Evolutionary conservation across 495 filamentous ascomycete species (phyloP), one percentile per base, ranked within the genome.

Genomic region (Hypoxylon lenormandii): DNA sequence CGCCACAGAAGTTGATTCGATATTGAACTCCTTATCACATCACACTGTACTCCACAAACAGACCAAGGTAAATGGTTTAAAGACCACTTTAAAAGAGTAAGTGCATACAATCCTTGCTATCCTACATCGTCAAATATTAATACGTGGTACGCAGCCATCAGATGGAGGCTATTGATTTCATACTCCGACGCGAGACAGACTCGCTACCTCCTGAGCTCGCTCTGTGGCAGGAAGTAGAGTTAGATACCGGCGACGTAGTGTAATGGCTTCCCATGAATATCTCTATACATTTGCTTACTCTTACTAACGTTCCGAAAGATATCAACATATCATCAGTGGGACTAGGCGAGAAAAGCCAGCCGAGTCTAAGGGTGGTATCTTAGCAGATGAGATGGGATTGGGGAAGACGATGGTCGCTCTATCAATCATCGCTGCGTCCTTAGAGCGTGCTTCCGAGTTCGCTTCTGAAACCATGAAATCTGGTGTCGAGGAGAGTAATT

Each of bases 321-420:
- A 42, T 16, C 38, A 42, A 42, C 38, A 42, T 42, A 42, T 42
- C 38, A 42, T 42, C 12, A 42, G 38, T 16, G 38, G 38, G 38
- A 42, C 38, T 13, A 42, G 38, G 38, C 38, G 38, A 42, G 13
- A 42, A 16, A 42, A 42, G 1, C 38, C 38, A 5, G 38, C 12
- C 4, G 38, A 42, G 15, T 10, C 38, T 1, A 42, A 42, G 63
- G 75, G 19, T 42, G 74, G n/a, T 47, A 71, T 10, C 5, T 23
- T 8, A 53, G 47, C 3, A 55, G 19, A 21, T 15, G 33, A 42
- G 15, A 42, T 42, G 38, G 38, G 38, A 5, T 42, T 42, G 13
- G 38, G 38, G 2, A 48, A 12, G 43, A 28, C 38, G 38, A 42
- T 42, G 38, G 38, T 42, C 15, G 38, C 38, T 6, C 15, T 42